Conservation (phyloP, 345 rosid genomes). For the Dimocarpus longan region DNA sequence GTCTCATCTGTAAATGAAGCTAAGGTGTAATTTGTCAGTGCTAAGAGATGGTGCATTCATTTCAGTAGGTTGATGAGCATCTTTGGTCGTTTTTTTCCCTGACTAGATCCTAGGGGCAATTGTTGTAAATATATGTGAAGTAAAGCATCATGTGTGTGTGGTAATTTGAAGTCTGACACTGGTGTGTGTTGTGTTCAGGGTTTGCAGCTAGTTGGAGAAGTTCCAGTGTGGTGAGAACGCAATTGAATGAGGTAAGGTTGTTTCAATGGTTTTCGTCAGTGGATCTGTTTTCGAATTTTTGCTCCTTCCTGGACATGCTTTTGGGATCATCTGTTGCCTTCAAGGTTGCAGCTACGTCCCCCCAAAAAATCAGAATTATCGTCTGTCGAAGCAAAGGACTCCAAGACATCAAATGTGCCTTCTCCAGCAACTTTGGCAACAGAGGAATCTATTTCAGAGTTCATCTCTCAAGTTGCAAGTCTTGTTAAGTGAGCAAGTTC, state of each 20-base stretch:
- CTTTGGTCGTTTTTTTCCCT: background rate
- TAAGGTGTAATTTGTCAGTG: background rate
- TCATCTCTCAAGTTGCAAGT: slow-evolving; percentile 72
- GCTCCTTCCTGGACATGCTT: slow-evolving; percentile 48
- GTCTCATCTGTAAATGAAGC: background rate
- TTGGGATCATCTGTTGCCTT: slow-evolving; percentile 54
- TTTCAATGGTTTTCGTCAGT: slow-evolving; percentile 37
- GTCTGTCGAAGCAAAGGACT: slow-evolving; percentile 45
- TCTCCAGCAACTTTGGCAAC: slow-evolving; percentile 51
- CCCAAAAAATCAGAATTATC: slow-evolving; percentile 37
- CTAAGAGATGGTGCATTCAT: background rate
- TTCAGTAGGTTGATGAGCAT: background rate
- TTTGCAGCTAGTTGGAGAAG: slow-evolving; percentile 42
- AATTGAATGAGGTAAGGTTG: slow-evolving; percentile 64
- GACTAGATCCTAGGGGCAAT: background rate
- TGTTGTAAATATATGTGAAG: background rate
- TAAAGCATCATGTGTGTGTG: background rate
- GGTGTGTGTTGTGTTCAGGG: slow-evolving; percentile 29
- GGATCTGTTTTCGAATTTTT: slow-evolving; percentile 35
- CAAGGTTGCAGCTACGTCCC: slow-evolving; percentile 58
- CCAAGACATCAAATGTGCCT: slow-evolving; percentile 36
- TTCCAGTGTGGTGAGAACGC: slow-evolving; percentile 55
- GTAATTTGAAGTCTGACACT: slow-evolving; percentile 13
- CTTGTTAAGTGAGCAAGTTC: slow-evolving; percentile 69
- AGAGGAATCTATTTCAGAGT: slow-evolving; percentile 71